Conservation (phyloP, 768 basidiomycete genomes). For the Daedalea quercina region DNA sequence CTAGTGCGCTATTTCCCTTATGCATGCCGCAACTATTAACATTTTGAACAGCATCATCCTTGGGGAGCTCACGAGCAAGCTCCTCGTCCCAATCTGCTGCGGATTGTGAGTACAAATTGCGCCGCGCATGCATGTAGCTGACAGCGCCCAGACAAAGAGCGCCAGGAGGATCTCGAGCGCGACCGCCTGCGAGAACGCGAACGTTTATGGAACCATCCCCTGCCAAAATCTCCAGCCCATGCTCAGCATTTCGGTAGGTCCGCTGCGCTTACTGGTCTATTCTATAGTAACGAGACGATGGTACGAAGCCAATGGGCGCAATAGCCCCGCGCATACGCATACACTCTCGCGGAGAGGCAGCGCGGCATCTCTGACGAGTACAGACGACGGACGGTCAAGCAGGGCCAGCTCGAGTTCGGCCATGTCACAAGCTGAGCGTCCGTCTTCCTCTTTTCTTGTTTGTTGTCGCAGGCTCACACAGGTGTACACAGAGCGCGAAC, state of each 20-base stretch:
- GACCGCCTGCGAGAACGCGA: constrained; percentile 37
- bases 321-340: constrained; percentile 11
- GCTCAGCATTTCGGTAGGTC: background rate
- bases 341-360: constrained; percentile 27
- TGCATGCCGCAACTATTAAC: no score
- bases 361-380: constrained; percentile 33
- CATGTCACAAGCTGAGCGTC: constrained; percentile 48
- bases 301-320: constrained; percentile 2
- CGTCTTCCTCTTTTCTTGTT: constrained; percentile 18
- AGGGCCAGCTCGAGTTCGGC: constrained; percentile 36
- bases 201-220: constrained; percentile 37
- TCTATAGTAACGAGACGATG: constrained; percentile 3
- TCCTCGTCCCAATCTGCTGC: constrained; percentile 14
- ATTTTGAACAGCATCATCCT: no score
- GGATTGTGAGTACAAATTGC: constrained; percentile 23
- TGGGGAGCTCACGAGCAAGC: constrained; percentile 17
- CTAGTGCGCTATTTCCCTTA: constrained; percentile 10
- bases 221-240: constrained; percentile 10
- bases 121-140: background rate
- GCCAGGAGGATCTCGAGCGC: constrained; percentile 22
- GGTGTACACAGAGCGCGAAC: constrained; percentile 35
- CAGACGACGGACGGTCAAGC: constrained; percentile 35
- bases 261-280: constrained; percentile 1
- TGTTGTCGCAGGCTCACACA: constrained; percentile 1
- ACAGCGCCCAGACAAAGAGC: constrained; percentile 19